Base-by-base conservation (phyloP, 2,329 filamentous ascomycete species). In the Microsporum audouinii region DNA sequence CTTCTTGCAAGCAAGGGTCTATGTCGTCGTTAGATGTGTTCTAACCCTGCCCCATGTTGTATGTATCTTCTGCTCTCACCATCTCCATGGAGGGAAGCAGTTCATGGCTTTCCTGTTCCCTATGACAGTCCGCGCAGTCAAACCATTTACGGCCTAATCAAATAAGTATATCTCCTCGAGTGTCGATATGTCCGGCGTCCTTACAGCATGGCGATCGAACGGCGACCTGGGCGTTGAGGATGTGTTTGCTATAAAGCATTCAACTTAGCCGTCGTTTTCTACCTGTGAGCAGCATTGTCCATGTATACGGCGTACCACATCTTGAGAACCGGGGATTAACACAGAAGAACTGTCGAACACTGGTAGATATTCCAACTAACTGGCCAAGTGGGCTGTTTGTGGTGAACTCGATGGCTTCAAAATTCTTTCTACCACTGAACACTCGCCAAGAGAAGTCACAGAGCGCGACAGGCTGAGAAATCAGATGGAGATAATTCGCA, bases 141-240 rank as follows among this genome's bases (percentile, higher is more conserved):
- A 96, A 99, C 95, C 95, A 99, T 80, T 96, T 96, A 63, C 85
- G 84, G 80, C 89, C 89, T 57, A 57, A 31, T 12, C 4, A 43
- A 34, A 27, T 49, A 57, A 45, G 34, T 12, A 29, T 43, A 51
- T n/a, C 3, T 5, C 38, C n/a, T 7, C 4, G 10, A 29, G 3
- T 17, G 17, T 43, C 34, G 17, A 17, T 29, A 2, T 6, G 10
- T 36, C 6, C 51, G 57, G 29, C 56, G 47, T 41, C 76, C 85
- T 69, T 83, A 92, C 94, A 99, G 81, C 94, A 99, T 65, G 91
- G 89, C 61, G 91, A 94, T 69, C 94, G 89, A 77, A 99, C 95
- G 62, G 92, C 81, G 71, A 99, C 94, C 78, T 99, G 94, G 65
- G 92, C 94, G 80, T 99, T 99, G 75, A 99, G 86, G 71, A 99